Evolutionary conservation across 257 asterid genomes (phyloP).

Genomic region (Nicotiana paniculata): DNA sequence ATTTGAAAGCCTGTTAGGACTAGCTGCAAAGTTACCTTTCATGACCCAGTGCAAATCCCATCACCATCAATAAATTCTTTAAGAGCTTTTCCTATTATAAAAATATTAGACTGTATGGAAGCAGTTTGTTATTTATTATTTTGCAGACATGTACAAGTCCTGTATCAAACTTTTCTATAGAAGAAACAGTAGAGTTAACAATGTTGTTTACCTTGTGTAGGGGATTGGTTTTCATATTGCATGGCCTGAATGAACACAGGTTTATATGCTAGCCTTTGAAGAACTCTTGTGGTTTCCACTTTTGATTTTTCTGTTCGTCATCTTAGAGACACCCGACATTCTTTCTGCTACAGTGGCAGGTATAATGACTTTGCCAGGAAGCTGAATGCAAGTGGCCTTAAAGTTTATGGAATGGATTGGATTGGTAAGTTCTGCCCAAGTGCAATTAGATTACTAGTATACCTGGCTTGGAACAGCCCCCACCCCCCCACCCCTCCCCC

Average conservation of each 20-base stretch:
- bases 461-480: background rate
- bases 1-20: background rate
- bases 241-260: conserved; percentile 92
- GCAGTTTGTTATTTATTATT: too few species aligned
- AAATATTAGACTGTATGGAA: too few species aligned
- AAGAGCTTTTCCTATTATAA: background rate
- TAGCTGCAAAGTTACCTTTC: background rate
- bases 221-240: conserved; percentile 70
- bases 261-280: background rate
- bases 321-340: background rate
- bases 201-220: conserved; percentile 22
- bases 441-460: background rate
- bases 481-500: too few species aligned
- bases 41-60: background rate
- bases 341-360: conserved; percentile 53
- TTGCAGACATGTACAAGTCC: too few species aligned
- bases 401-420: conserved; percentile 96
- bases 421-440: conserved; percentile 52
- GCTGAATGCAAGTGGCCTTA: conserved; percentile 75
- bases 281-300: background rate
- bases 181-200: too few species aligned
- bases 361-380: conserved; percentile 71
- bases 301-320: background rate
- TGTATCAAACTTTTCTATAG: too few species aligned
- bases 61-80: background rate